Conservation (phyloP, 2,329 filamentous ascomycete species). For the Beauveria brongniartii region DNA sequence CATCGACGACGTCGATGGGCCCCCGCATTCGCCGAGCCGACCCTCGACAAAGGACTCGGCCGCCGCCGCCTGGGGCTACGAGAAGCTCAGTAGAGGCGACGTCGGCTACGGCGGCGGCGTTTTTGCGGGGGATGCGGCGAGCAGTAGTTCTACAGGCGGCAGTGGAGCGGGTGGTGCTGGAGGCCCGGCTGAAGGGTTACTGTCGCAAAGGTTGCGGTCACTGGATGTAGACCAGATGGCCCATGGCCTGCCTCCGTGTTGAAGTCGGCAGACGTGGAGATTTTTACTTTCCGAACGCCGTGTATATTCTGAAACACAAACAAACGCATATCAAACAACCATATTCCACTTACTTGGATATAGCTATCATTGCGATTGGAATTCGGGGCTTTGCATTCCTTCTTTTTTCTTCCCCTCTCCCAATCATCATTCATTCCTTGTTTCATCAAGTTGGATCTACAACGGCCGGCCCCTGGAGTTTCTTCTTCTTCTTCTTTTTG, state of each 20-base stretch:
- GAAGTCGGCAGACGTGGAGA: background rate
- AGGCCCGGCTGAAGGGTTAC: constrained; percentile 47
- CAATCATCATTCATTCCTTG: background rate
- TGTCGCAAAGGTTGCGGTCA: constrained; percentile 60
- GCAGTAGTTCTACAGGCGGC: constrained; percentile 16
- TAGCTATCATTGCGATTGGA: background rate
- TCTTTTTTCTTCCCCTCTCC: background rate
- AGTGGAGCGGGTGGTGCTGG: constrained; percentile 22
- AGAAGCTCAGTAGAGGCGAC: constrained; percentile 62
- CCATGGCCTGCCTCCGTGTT: constrained; percentile 1
- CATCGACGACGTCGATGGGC: background rate
- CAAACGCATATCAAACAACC: no score
- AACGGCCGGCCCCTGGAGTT: background rate
- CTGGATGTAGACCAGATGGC: constrained; percentile 40
- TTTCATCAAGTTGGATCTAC: background rate
- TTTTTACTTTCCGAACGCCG: no score
- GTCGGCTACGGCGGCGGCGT: constrained; percentile 53
- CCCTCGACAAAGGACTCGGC: constrained; percentile 29
- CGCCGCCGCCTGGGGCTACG: constrained; percentile 37
- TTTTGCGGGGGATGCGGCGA: constrained; percentile 26
- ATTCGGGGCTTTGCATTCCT: background rate
- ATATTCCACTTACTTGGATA: no score
- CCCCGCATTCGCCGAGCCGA: constrained; percentile 15
- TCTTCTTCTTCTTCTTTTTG: background rate
- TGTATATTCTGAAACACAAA: no score